Evolutionary conservation across 176 grass and related monocot genomes (phyloP).

Genomic region (Aegilops bicornis): DNA sequence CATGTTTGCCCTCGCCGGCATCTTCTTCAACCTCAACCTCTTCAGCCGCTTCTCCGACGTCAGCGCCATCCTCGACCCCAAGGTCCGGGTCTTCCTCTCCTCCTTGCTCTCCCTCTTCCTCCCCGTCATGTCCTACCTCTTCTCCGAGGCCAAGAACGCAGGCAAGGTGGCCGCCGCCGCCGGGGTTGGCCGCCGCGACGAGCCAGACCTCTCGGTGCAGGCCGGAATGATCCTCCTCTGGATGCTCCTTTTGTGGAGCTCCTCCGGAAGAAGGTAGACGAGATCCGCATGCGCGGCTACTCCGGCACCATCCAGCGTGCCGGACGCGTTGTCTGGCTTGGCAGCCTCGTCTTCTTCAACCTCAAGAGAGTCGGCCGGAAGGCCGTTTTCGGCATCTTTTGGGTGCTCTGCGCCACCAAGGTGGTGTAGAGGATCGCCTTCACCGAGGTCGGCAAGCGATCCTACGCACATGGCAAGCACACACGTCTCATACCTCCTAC

Average conservation of each 20-base stretch:
- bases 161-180: not conserved
- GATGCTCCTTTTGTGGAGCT: constrained; percentile 19
- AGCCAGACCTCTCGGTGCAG: not conserved
- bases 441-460: not conserved
- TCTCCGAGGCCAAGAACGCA: not conserved
- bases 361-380: not conserved
- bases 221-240: not conserved
- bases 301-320: not conserved
- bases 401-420: not conserved
- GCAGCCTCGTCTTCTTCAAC: constrained; percentile 23
- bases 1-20: not conserved
- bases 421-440: not conserved
- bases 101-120: not conserved
- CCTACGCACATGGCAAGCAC: not conserved
- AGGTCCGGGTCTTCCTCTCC: not conserved
- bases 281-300: not conserved
- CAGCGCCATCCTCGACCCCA: not conserved
- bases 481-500: not conserved
- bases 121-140: constrained; percentile 1
- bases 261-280: constrained; percentile 17
- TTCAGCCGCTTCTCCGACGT: constrained; percentile 5
- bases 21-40: constrained; percentile 2
- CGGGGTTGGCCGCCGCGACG: no score
- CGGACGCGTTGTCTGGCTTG: not conserved
- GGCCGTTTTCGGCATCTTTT: not conserved